Base-by-base conservation (phyloP, 2,329 filamentous ascomycete genomes). In the Bipolaris oryzae region DNA sequence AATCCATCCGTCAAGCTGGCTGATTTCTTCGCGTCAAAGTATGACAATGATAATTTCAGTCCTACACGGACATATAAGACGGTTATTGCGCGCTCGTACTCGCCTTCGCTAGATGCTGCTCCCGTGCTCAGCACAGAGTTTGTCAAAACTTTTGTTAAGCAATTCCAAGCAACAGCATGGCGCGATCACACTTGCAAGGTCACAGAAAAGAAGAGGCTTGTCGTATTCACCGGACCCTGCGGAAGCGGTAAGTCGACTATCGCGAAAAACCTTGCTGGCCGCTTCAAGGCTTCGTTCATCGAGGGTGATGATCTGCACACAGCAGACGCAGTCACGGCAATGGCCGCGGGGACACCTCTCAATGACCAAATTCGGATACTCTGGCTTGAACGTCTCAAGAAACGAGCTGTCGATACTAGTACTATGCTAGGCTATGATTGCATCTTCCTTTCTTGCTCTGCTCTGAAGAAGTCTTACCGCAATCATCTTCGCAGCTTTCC, bases 1-100 rank as follows among this genome's bases (percentile, higher is more conserved):
- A 85, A 85, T 60, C 82, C 83, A 10, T 77, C 81, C 0, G 76
- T 84, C 60, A 85, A 84, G 67, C 73, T 85, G 1, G 57, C 84
- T 1, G 81, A 83, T 39, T 86, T 83, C 72, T 85, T 84, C 55
- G 70, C 76, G 3, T 72, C 73, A 2, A 85, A 85, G 63, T 85
- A 85, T 58, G 79, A 81, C 45, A 56, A 53, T 2, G 61, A 64
- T n/a, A 39, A 15, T 1, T 65, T 63, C 39, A 45, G 47, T 5
- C 53, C 64, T 31, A 42, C 50, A 2, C 45, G 60, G 18, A 67
- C 60, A 4, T 69, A 67, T 31, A 57, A 64, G 3, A 69, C 65
- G 3, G 44, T 21, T 7, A 43, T 61, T 18, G 65, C 67, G 23
- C 42, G 58, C 4, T 16, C 33, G 1, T 61, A 58, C 31, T 69